Conservation (phyloP, 352 stramenopile genomes). For the Hyaloperonospora arabidopsidis region DNA sequence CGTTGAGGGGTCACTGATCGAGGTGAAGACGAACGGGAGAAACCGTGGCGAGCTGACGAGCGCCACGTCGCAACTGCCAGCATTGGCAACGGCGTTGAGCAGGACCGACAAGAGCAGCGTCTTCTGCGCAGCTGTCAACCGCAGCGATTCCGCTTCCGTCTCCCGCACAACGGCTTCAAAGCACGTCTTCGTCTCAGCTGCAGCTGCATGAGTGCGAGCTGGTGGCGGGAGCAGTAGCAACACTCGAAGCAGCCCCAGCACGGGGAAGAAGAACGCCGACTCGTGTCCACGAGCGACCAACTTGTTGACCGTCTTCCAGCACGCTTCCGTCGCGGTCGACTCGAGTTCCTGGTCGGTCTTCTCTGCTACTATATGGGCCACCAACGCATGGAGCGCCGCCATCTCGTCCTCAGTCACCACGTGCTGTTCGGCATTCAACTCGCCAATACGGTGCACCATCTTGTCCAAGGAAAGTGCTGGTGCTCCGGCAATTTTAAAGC, state of each 20-base stretch:
- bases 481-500: slow-evolving; percentile 49
- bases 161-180: slow-evolving; percentile 43
- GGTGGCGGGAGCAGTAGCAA: slow-evolving; percentile 35
- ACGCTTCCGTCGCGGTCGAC: slow-evolving; percentile 15
- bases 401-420: slow-evolving; percentile 32
- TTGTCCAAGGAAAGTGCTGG: slow-evolving; percentile 43
- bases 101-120: slow-evolving; percentile 52
- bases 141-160: slow-evolving; percentile 25
- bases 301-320: slow-evolving; percentile 41
- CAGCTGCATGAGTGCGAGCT: slow-evolving; percentile 13
- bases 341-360: slow-evolving; percentile 11
- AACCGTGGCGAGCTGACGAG: slow-evolving; percentile 38
- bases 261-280: slow-evolving; percentile 46
- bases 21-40: slow-evolving; percentile 60
- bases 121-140: slow-evolving; percentile 37
- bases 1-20: slow-evolving; percentile 33
- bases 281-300: slow-evolving; percentile 30
- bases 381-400: slow-evolving; percentile 25
- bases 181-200: slow-evolving; percentile 34
- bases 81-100: slow-evolving; percentile 57
- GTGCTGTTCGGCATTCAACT: slow-evolving; percentile 21
- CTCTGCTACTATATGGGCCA: slow-evolving; percentile 14
- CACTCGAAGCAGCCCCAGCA: slow-evolving; percentile 51
- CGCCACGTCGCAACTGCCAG: slow-evolving; percentile 42
- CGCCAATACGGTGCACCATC: slow-evolving; percentile 36